phyloP scores from a whole-genome alignment of 2,329 filamentous ascomycete species.

The Aspergillus hortae region DNA sequence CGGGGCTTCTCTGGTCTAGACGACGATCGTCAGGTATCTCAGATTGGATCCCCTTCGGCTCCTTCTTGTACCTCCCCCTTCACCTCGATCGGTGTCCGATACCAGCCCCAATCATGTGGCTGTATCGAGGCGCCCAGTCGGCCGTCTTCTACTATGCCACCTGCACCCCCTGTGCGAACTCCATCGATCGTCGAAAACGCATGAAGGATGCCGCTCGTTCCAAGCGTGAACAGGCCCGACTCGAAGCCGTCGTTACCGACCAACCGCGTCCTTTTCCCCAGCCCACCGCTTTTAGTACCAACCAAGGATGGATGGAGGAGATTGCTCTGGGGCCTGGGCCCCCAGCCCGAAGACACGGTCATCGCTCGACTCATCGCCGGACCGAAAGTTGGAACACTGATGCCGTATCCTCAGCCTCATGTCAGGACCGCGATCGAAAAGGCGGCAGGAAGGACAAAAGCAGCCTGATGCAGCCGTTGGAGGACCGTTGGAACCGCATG shows the following conservation, averaged over 20 bases:
- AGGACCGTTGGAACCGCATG: slow-evolving; percentile 71
- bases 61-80: slow-evolving; percentile 3
- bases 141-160: slow-evolving; percentile 50
- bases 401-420: slow-evolving; percentile 45
- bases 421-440: slow-evolving; percentile 20
- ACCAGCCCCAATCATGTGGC: slow-evolving; percentile 39
- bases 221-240: slow-evolving; percentile 60
- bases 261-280: slow-evolving; percentile 74
- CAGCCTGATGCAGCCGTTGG: slow-evolving; percentile 33
- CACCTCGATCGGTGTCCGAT: neutral
- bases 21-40: slow-evolving; percentile 6
- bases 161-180: slow-evolving; percentile 62
- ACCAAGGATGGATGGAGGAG: slow-evolving; percentile 84
- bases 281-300: slow-evolving; percentile 75
- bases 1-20: slow-evolving; percentile 20
- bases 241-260: slow-evolving; percentile 57
- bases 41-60: neutral
- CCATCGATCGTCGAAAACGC: slow-evolving; percentile 65
- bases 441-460: slow-evolving; percentile 45
- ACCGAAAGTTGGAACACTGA: slow-evolving; percentile 56
- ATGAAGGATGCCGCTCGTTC: slow-evolving; percentile 68
- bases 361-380: slow-evolving; percentile 50
- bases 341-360: slow-evolving; percentile 55
- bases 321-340: slow-evolving; percentile 76
- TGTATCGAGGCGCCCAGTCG: slow-evolving; percentile 48